Base-by-base conservation (phyloP, 2,329 filamentous ascomycete species). In the Cadophora malorum region DNA sequence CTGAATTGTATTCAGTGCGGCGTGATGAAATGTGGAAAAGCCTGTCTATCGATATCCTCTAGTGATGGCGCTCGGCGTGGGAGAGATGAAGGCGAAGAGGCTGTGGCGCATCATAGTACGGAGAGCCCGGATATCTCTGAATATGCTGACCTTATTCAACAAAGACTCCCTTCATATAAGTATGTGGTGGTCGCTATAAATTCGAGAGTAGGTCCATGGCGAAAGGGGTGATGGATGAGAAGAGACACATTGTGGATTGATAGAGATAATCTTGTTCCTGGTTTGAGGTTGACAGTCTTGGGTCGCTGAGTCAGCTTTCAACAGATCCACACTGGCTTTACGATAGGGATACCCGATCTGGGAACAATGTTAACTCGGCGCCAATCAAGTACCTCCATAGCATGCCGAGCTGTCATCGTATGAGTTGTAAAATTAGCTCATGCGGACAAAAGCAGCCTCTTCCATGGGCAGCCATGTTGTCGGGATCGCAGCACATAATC, bases 21-120 rank as follows among this genome's bases (percentile, higher is more conserved):
- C 28, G 28, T 5, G 35, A 25, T 9, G 28, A 0, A 19, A 9
- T 56, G 28, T 9, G n/a, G 55, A 58, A 5, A 14, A n/a, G 4
- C 21, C 12, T 14, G 21, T 35, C 33, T 55, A 23, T 58, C 55
- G 55, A 58, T 58, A 38, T 38, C 55, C 55, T 33, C 33, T 23
- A 19, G 56, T 45, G 12, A 41, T 59, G 33, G 33, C 10, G 56
- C 21, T 59, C 35, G 21, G 35, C 21, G n/a, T 23, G 10, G 33
- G 21, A 19, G 23, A 28, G 41, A 50, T 49, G 25, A 19, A 49
- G 41, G 25, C 41, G 38, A 50, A 10, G 58, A 61, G 41, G 28
- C 9, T 49, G 41, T 50, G 41, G 59, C 25, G 38, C 55, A 59
- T 59, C 55, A 59, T 59, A 59, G 9, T 41, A 59, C 55, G 55